Base-by-base conservation (phyloP, 1,139 yeast species). In the Candida sp. region DNA sequence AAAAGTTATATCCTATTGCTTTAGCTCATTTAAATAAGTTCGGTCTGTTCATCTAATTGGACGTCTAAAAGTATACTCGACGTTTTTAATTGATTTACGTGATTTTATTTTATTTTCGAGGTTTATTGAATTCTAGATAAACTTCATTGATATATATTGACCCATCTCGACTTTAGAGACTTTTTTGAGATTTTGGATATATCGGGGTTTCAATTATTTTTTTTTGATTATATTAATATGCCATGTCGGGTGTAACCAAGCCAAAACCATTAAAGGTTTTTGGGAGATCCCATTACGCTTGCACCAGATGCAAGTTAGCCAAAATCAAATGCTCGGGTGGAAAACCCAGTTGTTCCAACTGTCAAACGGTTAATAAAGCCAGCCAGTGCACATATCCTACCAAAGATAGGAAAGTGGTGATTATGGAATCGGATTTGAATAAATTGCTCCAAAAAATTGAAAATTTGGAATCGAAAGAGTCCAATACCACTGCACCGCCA, bases 381-480 rank as follows among this genome's bases (percentile, higher is more conserved):
- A 61, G 57, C 36, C 66, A 56, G 6, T 79, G 84, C 49, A 57
- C 61, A 3, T 79, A 79, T 49, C 81, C 81, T 1, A 61, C 64
- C 33, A 67, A 75, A 40, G 81, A 77, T 53, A 60, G 82, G 29
- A 74, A 77, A 53, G 73, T 78, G 33, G 74, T 77, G 39, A 67
- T 78, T 27, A 66, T 75, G 69, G 82, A 77, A 57, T 70, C 77
- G 44, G 82, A 77, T 39, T 57, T 77, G 46, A 62, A 72, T 43
- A 60, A 62, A 38, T 58, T 78, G 22, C 75, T 75, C 49, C 67
- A 64, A 35, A 60, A 70, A 27, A 68, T 77, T n/a, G 61, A 58
- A 38, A 56, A 58, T 27, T 58, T 74, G 42, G 78, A 75, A 46
- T 19, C 25, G 21, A 34, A 34, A 5, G 21, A 21, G 6, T 32